Base-by-base conservation (phyloP, 2,329 filamentous ascomycete species). In the Pyrenochaeta sp. region DNA sequence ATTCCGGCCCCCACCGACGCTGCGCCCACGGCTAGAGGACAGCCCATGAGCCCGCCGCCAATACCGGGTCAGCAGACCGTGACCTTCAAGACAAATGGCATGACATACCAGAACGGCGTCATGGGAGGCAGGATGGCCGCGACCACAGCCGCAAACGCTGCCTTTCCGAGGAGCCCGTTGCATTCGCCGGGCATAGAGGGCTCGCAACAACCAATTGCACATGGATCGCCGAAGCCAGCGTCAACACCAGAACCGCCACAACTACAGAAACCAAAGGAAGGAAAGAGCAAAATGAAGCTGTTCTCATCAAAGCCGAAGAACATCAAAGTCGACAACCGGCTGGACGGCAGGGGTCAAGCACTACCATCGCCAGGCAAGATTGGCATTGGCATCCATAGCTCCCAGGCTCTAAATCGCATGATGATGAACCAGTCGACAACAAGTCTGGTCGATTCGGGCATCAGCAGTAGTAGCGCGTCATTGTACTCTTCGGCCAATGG, bases 401-500 rank as follows among this genome's bases (percentile, higher is more conserved):
- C 89, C 36, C 86, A 87, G 35, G 87, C 84, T 7, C 75, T 90
- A 23, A 87, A 90, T 66, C 81, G 87, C 46, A 69, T 75, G 66
- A 78, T 81, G 82, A 78, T 68, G 87, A 92, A 80, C 83, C 87
- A 75, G 84, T 90, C 82, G 3, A 90, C 89, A 2, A 89, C 84
- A 29, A 92, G 87, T 70, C 77, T 93, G 41, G 79, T 82, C 7
- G 90, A 92, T 56, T 79, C 81, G 4, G 74, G 76, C 12, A 75
- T 78, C 5, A 83, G 85, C 11, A 83, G 85, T 9, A 79, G 78
- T 46, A 77, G 77, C 15, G 82, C 85, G 51, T 89, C 88, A 0
- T 80, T 93, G 30, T 94, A 93, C 72, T 90, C 81, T 46, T 82
- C 89, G 30, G 85, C 83, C n/a, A 94, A 94, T 72, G 89, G 87